Evolutionary conservation across 2,329 filamentous ascomycete genomes (phyloP).

Genomic region (Neocucurbitaria cava): DNA sequence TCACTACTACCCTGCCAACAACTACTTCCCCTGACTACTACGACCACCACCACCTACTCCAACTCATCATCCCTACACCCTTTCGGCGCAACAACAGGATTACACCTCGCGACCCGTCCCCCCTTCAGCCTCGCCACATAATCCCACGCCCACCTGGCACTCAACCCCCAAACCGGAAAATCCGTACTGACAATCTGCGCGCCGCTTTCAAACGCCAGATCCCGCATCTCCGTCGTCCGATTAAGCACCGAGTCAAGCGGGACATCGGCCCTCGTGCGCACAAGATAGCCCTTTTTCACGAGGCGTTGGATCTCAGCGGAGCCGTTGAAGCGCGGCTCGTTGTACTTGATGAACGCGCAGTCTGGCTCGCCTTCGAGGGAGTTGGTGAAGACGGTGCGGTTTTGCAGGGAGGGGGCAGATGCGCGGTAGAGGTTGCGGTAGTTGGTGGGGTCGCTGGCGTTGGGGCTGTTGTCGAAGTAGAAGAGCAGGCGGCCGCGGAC

Average conservation of each 20-base stretch:
- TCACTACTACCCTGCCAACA: no score
- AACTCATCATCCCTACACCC: slow-evolving; percentile 41
- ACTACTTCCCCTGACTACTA: no score
- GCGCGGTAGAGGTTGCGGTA: slow-evolving; percentile 49
- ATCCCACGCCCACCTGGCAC: slow-evolving; percentile 56
- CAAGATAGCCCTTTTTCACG: slow-evolving; percentile 57
- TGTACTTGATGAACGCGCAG: slow-evolving; percentile 60
- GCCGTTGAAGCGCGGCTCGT: slow-evolving; percentile 50
- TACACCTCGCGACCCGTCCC: slow-evolving; percentile 45
- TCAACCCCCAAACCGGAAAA: slow-evolving; percentile 57
- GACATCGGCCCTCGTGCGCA: slow-evolving; percentile 58
- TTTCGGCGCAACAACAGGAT: slow-evolving; percentile 47
- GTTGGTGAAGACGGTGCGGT: slow-evolving; percentile 59
- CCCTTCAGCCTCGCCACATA: slow-evolving; percentile 50
- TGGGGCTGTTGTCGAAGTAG: slow-evolving; percentile 59
- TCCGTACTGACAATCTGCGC: slow-evolving; percentile 61
- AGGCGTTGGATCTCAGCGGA: slow-evolving; percentile 53
- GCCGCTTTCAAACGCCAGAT: slow-evolving; percentile 54
- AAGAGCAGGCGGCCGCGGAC: slow-evolving; percentile 58
- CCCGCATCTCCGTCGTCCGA: slow-evolving; percentile 53
- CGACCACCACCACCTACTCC: slow-evolving; percentile 15
- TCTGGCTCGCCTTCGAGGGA: slow-evolving; percentile 54
- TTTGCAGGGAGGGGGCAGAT: slow-evolving; percentile 49
- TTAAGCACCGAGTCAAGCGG: slow-evolving; percentile 54
- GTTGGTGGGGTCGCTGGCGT: slow-evolving; percentile 33